Conservation (phyloP, 164 flowering plant species). For the Umbilicus rupestris region DNA sequence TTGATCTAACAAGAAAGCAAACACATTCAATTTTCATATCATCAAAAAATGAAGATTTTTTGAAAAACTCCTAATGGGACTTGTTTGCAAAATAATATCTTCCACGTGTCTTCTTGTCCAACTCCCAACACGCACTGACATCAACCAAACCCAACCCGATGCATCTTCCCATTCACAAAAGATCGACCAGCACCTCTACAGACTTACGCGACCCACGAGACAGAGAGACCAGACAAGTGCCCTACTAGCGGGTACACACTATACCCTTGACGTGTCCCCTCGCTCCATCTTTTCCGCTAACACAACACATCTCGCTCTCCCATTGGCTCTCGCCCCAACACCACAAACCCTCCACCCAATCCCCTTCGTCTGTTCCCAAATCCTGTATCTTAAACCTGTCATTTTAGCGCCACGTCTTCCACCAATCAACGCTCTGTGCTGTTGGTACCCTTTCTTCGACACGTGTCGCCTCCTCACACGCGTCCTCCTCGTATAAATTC, state of each 20-base stretch:
- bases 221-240: conserved; percentile 12
- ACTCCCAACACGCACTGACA: no score
- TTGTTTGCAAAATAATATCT: no score
- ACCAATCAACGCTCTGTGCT: neutral
- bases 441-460: no score
- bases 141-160: neutral
- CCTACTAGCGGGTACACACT: conserved; percentile 10
- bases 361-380: neutral
- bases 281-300: neutral
- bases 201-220: conserved; percentile 4
- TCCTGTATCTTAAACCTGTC: neutral
- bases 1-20: no score
- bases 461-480: neutral
- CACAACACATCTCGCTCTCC: neutral
- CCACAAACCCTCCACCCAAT: neutral
- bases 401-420: neutral
- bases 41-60: no score
- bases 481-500: neutral
- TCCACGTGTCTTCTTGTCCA: no score
- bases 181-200: neutral
- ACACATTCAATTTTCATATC: no score
- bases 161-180: neutral
- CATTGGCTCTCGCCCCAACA: neutral
- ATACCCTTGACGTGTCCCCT: conserved; percentile 20
- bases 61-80: no score